Evolutionary conservation across 1,284 basidiomycete species (phyloP), one percentile per base, ranked within the genome.

Genomic region (Coniferiporia weirii): DNA sequence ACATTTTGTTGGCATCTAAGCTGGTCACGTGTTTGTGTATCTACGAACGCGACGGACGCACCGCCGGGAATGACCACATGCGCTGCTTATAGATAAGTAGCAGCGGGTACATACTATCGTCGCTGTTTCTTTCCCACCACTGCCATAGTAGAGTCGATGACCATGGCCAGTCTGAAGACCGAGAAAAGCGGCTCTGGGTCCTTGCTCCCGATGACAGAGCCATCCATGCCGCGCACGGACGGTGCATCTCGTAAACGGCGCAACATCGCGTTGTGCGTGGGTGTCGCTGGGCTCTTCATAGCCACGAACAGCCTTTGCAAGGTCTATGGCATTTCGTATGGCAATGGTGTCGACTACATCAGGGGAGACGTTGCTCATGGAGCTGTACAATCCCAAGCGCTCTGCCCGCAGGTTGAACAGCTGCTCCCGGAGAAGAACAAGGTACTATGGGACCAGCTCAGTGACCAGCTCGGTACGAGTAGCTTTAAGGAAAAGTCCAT

Each of bases 331-430:
- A n/a, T 10, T 6, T 5, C 51, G 12, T 36, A 35, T 19, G 51
- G 51, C 20, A 22, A 17, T 17, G 12, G 50, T 17, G 32, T 52
- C 7, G 51, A 40, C 35, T 13, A 34, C 3, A 10, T 52, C 20
- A 13, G 17, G 20, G 36, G 20, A 13, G 51, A 2, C n/a, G 35
- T 52, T n/a, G 22, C 40, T 35, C 22, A 52, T 8, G 15, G 35
- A n/a, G 36, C 36, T 44, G 53, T 7, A 22, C 43, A 10, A 17
- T 27, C 36, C 22, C 44, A 59, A 22, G 56, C 58, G 13, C 58
- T 71, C 51, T 85, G 83, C 67, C 72, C 75, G n/a, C 82, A 84
- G 65, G 72, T 70, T 2, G 69, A 71, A 19, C 69, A 71, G 20
- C 66, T 83, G 12, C 67, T 72, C 1, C 83, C 82, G 1, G 59